Evolutionary conservation across 2,329 filamentous ascomycete genomes (phyloP).

Genomic region (Trichoderma sp.): DNA sequence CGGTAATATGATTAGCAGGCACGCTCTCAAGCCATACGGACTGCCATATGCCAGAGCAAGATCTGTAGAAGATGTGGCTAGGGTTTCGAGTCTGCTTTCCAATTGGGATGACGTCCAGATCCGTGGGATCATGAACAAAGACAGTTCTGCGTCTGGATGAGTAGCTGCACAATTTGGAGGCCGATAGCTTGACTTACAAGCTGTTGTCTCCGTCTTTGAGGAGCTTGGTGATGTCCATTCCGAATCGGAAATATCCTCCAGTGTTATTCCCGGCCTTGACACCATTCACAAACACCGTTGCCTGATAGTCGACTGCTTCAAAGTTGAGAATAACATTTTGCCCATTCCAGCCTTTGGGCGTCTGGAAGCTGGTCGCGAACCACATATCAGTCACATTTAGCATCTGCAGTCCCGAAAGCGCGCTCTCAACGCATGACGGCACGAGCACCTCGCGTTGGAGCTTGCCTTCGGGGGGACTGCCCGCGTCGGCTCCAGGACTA

Average conservation of each 20-base stretch:
- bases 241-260: slow-evolving; percentile 67
- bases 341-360: slow-evolving; percentile 52
- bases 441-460: slow-evolving; percentile 48
- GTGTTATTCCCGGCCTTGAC: slow-evolving; percentile 55
- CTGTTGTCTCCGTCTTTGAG: slow-evolving; percentile 54
- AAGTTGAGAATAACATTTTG: slow-evolving; percentile 57
- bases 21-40: slow-evolving; percentile 71
- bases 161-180: not conserved
- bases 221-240: slow-evolving; percentile 59
- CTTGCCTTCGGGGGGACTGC: slow-evolving; percentile 33
- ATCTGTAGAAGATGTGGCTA: slow-evolving; percentile 70
- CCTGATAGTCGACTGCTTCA: slow-evolving; percentile 62
- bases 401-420: slow-evolving; percentile 53
- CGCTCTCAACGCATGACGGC: slow-evolving; percentile 51
- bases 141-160: slow-evolving; percentile 52
- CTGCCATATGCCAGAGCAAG: slow-evolving; percentile 77
- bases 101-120: slow-evolving; percentile 63
- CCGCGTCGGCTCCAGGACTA: slow-evolving; percentile 29
- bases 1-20: slow-evolving; percentile 59
- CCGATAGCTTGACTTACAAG: slow-evolving; percentile 48
- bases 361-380: slow-evolving; percentile 55
- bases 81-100: slow-evolving; percentile 65
- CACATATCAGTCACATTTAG: slow-evolving; percentile 50
- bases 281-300: slow-evolving; percentile 63
- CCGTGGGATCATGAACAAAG: slow-evolving; percentile 70